Conservation (phyloP, 2,329 filamentous ascomycete genomes). For the Botryotinia narcissicola region DNA sequence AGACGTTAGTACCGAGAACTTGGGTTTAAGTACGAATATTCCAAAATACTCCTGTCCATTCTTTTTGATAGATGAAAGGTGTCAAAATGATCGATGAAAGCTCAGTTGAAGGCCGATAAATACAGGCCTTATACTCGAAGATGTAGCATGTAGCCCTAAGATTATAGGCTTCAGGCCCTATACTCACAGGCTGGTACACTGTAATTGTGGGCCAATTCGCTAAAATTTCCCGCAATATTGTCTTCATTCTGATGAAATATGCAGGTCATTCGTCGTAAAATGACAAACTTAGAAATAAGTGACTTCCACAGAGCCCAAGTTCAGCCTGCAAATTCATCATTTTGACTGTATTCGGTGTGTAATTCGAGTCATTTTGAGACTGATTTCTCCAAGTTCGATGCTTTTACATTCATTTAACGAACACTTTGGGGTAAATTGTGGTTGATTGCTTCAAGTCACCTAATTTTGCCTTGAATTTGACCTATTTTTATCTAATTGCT, state of each 20-base stretch:
- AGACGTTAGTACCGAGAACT: rapidly evolving
- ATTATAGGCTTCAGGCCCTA: rapidly evolving
- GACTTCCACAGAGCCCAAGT: no score
- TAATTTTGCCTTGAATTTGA: rapidly evolving
- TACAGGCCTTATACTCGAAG: rapidly evolving
- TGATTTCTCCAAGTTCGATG: no score
- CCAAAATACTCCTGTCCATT: not conserved
- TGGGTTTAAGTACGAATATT: rapidly evolving
- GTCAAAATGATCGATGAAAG: not conserved
- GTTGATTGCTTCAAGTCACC: not conserved
- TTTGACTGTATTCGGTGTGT: not conserved
- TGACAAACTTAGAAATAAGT: not conserved
- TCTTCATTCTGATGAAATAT: not conserved
- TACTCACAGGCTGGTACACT: not conserved
- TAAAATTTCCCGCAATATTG: not conserved
- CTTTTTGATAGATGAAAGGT: not conserved
- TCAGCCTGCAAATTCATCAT: not conserved
- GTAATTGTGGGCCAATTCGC: not conserved
- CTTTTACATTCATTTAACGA: not conserved
- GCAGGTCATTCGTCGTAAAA: not conserved
- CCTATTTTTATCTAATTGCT: no score
- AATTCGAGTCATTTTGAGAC: rapidly evolving
- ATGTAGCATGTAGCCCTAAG: not conserved
- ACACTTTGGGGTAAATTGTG: not conserved
- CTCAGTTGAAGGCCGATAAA: not conserved